Percentiles rank a stretch among this genome's conserved stretches.
These are phyloP conservation scores for Melampsora americana DNA, from an alignment of 1,284 basidiomycete species.

Conservation along the genomic window DNA sequence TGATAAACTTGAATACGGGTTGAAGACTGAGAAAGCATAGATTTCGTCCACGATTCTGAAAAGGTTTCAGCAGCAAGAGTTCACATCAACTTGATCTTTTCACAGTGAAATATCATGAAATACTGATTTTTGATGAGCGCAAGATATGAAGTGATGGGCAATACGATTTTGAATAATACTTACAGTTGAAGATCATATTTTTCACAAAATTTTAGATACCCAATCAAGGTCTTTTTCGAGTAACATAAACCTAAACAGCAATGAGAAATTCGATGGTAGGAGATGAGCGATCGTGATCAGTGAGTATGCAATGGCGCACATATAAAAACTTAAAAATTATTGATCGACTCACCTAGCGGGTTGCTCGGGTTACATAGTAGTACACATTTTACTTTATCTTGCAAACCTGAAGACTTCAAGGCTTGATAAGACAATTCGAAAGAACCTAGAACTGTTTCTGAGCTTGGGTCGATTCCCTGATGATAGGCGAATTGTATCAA, in stretches of 20 bases:
- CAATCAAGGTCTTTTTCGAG: slow-evolving; percentile 13
- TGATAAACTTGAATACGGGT: neutral
- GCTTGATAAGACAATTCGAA: neutral
- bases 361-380: slow-evolving; percentile 36
- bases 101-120: no score
- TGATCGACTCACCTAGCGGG: slow-evolving; percentile 17
- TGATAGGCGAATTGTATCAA: neutral
- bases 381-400: slow-evolving; percentile 11
- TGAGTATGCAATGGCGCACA: neutral
- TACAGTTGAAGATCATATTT: slow-evolving; percentile 30
- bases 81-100: neutral
- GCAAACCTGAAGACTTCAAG: neutral
- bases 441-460: slow-evolving; percentile 1
- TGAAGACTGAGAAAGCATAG: slow-evolving; percentile 32
- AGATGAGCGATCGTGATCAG: neutral
- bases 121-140: neutral
- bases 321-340: neutral
- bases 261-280: neutral
- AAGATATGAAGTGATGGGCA: neutral
- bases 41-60: slow-evolving; percentile 32
- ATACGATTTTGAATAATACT: neutral
- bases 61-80: neutral
- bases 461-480: slow-evolving; percentile 9
- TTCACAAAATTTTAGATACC: slow-evolving; percentile 25
- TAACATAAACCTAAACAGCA: slow-evolving; percentile 9